Conservation (phyloP, 106 monocot genomes). For the Vanilla planifolia region DNA sequence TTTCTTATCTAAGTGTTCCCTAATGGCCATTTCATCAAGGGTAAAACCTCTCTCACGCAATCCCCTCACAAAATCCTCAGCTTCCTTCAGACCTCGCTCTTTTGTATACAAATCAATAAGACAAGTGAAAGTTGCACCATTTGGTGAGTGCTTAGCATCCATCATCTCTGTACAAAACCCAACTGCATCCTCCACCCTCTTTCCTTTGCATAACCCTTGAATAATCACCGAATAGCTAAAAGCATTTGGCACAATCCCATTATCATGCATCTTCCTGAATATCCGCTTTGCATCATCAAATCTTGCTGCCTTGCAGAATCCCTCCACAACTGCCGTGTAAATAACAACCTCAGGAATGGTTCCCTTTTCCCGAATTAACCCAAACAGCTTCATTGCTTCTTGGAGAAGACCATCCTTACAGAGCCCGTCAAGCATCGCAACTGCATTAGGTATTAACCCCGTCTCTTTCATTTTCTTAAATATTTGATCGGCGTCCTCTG, state of each 20-base stretch:
- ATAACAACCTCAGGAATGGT: conserved; percentile 88
- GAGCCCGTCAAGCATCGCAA: conserved; percentile 92
- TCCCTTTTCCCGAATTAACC: conserved; percentile 90
- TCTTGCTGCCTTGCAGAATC: conserved; percentile 71
- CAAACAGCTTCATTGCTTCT: conserved; percentile 97
- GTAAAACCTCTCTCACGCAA: conserved; percentile 65
- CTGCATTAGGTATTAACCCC: conserved; percentile 88
- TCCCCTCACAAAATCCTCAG: conserved; percentile 36
- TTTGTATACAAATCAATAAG: conserved; percentile 52
- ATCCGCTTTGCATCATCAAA: conserved; percentile 80
- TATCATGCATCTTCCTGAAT: conserved; percentile 90
- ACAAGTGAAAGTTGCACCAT: conserved; percentile 47
- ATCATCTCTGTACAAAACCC: conserved; percentile 83
- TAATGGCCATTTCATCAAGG: conserved; percentile 75
- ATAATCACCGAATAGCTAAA: conserved; percentile 67
- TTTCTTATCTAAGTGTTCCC: conserved; percentile 90
- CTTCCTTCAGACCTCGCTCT: conserved; percentile 72
- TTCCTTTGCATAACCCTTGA: conserved; percentile 66
- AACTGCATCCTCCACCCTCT: conserved; percentile 54
- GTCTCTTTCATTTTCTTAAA: conserved; percentile 96
- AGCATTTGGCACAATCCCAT: conserved; percentile 76
- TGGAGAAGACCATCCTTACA: conserved; percentile 87
- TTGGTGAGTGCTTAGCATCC: conserved; percentile 55
- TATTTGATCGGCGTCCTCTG: conserved; percentile 69
- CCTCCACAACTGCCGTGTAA: conserved; percentile 89